Percentiles rank a stretch among this genome's conserved stretches.
Conservation (phyloP, 2,329 filamentous ascomycete genomes). For the Fusarium illudens region DNA sequence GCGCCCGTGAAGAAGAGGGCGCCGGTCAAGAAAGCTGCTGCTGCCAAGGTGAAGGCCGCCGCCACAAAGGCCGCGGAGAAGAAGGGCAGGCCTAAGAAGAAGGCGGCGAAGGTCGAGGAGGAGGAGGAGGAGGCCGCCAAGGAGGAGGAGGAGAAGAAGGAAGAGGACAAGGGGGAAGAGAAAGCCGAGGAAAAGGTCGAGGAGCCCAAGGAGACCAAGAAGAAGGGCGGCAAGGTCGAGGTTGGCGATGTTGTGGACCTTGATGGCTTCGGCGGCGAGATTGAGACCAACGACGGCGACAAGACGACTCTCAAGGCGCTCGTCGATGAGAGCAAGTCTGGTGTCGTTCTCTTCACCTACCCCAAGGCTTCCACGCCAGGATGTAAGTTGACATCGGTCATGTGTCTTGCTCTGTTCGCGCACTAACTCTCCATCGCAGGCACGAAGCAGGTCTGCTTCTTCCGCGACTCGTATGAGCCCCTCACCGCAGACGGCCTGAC, state of each 20-base stretch:
- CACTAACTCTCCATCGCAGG: slow-evolving; percentile 60
- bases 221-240: slow-evolving; percentile 50
- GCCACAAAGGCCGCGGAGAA: slow-evolving; percentile 44
- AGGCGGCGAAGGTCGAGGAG: slow-evolving; percentile 48
- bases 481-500: slow-evolving; percentile 81
- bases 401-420: neutral
- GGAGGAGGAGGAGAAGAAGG: slow-evolving; percentile 45
- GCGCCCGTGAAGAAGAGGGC: slow-evolving; percentile 51
- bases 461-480: slow-evolving; percentile 83
- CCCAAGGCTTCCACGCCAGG: slow-evolving; percentile 94
- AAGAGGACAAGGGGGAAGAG: slow-evolving; percentile 22
- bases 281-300: slow-evolving; percentile 85
- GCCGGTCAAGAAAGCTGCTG: slow-evolving; percentile 27
- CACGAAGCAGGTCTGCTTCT: slow-evolving; percentile 91
- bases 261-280: slow-evolving; percentile 71
- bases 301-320: slow-evolving; percentile 83
- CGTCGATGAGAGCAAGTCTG: slow-evolving; percentile 81
- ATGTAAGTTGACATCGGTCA: slow-evolving; percentile 68
- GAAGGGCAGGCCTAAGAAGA: slow-evolving; percentile 47
- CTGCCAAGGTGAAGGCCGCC: slow-evolving; percentile 31
- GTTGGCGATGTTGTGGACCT: slow-evolving; percentile 66
- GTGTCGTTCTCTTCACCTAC: slow-evolving; percentile 94
- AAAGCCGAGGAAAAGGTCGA: slow-evolving; percentile 25
- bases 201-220: slow-evolving; percentile 46
- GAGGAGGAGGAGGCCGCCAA: slow-evolving; percentile 35